Conservation (phyloP, 192 early-diverging fungal species). For the Piromyces finnis region DNA sequence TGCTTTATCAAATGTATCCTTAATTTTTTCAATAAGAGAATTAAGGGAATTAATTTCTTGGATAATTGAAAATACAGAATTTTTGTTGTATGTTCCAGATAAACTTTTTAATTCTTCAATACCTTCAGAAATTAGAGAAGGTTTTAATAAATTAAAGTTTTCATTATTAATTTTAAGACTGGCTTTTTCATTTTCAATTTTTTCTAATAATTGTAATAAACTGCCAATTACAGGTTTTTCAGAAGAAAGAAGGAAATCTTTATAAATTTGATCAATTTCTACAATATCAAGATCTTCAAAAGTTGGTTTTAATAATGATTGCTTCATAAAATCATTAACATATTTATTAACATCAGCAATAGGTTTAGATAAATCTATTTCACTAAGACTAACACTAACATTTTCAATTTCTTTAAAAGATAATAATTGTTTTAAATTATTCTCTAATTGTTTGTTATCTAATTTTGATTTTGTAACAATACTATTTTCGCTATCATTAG, state of each 20-base stretch:
- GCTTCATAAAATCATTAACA: background rate
- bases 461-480: background rate
- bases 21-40: background rate
- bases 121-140: background rate
- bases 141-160: background rate
- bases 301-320: background rate
- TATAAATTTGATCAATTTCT: background rate
- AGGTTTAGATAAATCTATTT: background rate
- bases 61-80: background rate
- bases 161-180: background rate
- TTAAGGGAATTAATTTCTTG: background rate
- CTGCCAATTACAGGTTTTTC: background rate
- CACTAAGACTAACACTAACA: background rate
- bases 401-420: background rate
- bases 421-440: background rate
- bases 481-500: background rate
- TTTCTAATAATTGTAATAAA: background rate
- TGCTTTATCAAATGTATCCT: background rate
- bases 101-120: background rate
- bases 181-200: background rate
- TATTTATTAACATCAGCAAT: background rate
- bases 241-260: background rate
- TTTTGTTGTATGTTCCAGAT: background rate
- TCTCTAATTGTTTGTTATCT: background rate
- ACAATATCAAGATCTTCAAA: background rate